Evolutionary conservation across 2,329 filamentous ascomycete species (phyloP).

Genomic region (Metarhizium sp.): DNA sequence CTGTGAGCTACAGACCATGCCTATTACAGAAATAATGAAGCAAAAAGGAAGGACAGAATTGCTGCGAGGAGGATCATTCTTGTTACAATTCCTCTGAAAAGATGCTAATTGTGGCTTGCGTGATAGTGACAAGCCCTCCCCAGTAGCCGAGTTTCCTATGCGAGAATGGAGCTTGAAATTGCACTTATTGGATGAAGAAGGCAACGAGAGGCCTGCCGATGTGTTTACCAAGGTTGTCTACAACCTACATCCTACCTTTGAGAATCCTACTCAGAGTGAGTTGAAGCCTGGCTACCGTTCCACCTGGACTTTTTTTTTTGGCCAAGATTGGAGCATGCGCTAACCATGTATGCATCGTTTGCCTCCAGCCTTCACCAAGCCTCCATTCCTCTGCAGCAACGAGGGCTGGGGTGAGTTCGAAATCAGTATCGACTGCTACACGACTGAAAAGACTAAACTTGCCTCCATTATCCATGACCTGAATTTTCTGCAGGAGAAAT

Average conservation of each 20-base stretch:
- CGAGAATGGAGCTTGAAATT: slow-evolving; percentile 86
- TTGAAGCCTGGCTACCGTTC: slow-evolving; percentile 15
- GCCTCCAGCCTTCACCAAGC: slow-evolving; percentile 61
- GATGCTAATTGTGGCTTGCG: slow-evolving; percentile 4
- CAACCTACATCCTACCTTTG: slow-evolving; percentile 89
- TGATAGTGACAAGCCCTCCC: slow-evolving; percentile 65
- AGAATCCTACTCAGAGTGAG: slow-evolving; percentile 76
- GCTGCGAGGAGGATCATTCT: not conserved
- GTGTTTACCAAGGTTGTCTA: slow-evolving; percentile 91
- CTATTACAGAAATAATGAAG: not conserved
- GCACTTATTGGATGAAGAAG: slow-evolving; percentile 74
- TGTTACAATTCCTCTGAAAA: not conserved
- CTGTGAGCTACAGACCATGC: not conserved
- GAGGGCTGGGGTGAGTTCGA: slow-evolving; percentile 99
- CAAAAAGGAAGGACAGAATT: not conserved
- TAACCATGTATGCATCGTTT: not conserved
- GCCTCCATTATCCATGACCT: slow-evolving; percentile 71
- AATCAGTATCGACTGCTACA: slow-evolving; percentile 76
- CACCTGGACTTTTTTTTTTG: not conserved
- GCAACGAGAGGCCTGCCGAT: slow-evolving; percentile 71
- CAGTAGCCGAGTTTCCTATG: slow-evolving; percentile 83
- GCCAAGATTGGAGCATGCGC: not conserved
- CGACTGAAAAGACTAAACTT: slow-evolving; percentile 79
- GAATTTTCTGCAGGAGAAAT: slow-evolving; percentile 75
- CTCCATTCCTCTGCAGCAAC: slow-evolving; percentile 83